Evolutionary conservation across 306 rosid genomes (phyloP).

Genomic region (Begonia loranthoides): DNA sequence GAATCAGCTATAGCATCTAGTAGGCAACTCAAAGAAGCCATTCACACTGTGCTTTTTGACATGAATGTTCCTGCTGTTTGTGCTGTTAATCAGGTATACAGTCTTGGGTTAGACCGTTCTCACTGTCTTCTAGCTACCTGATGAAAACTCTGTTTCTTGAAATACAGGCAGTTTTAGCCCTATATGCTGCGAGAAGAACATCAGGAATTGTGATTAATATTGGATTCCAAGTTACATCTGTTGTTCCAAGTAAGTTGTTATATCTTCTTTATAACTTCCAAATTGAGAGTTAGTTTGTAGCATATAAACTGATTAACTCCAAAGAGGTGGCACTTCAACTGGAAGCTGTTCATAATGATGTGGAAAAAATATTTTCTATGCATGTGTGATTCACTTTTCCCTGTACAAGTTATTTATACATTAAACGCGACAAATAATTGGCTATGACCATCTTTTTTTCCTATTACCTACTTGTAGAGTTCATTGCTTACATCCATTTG

Average conservation of each 20-base stretch:
- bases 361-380: too few species aligned
- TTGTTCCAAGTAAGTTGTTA: conserved; percentile 77
- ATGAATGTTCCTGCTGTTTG: conserved; percentile 86
- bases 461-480: too few species aligned
- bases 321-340: neutral
- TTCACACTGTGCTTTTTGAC: conserved; percentile 54
- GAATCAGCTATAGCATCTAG: conserved; percentile 75
- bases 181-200: conserved; percentile 69
- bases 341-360: neutral
- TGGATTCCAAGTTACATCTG: conserved; percentile 80
- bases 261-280: neutral
- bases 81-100: conserved; percentile 72
- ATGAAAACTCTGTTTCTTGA: conserved; percentile 13
- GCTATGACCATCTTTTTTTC: too few species aligned
- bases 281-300: neutral
- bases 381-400: too few species aligned
- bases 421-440: too few species aligned
- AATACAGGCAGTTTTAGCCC: conserved; percentile 71
- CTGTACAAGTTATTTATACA: too few species aligned
- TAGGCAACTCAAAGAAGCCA: conserved; percentile 69
- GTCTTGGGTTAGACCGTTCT: conserved; percentile 2
- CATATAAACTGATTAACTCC: neutral
- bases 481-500: too few species aligned
- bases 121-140: conserved; percentile 6
- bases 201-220: conserved; percentile 88